A percentile compares a stretch with the other conserved stretches of the same genome.
Conservation (phyloP, 345 rosid genomes). For the Noccaea bulbosa region DNA sequence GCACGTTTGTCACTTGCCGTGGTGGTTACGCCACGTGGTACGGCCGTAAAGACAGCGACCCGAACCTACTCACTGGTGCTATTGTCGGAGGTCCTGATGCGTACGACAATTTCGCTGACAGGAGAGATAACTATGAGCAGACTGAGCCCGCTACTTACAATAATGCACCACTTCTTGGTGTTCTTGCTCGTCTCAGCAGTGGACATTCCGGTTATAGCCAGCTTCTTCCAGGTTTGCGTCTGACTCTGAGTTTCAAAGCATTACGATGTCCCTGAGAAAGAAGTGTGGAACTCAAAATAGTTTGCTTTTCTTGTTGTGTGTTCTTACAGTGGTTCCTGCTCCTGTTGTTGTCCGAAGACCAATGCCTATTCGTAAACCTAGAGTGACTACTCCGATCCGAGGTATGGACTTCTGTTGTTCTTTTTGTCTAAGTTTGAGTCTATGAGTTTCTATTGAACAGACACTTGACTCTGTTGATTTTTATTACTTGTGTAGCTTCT, state of each 20-base stretch:
- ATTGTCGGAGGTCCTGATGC: slow-evolving; percentile 97
- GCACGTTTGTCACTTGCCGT: slow-evolving; percentile 76
- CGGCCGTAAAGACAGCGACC: slow-evolving; percentile 74
- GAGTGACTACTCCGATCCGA: slow-evolving; percentile 59
- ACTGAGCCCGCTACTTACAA: slow-evolving; percentile 99
- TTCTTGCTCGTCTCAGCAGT: slow-evolving; percentile 75
- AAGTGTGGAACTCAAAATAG: background rate
- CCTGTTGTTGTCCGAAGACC: slow-evolving; percentile 53
- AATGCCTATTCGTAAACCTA: slow-evolving; percentile 53
- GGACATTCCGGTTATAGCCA: slow-evolving; percentile 80
- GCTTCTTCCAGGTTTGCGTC: slow-evolving; percentile 79
- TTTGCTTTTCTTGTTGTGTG: background rate
- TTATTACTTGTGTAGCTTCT: slow-evolving; percentile 56
- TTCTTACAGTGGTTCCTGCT: slow-evolving; percentile 51
- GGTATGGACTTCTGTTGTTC: slow-evolving; percentile 49
- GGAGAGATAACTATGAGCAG: slow-evolving; percentile 93
- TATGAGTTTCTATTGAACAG: slow-evolving; percentile 3
- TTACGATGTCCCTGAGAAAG: background rate
- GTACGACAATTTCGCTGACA: slow-evolving; percentile 88
- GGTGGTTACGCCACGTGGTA: slow-evolving; percentile 96
- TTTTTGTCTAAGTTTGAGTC: background rate
- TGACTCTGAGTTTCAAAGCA: background rate
- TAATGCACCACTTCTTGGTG: slow-evolving; percentile 93
- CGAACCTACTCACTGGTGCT: slow-evolving; percentile 91
- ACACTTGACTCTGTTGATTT: slow-evolving; percentile 14